Conservation (phyloP, 139 green algal species). For the Haematococcus lacustris region DNA sequence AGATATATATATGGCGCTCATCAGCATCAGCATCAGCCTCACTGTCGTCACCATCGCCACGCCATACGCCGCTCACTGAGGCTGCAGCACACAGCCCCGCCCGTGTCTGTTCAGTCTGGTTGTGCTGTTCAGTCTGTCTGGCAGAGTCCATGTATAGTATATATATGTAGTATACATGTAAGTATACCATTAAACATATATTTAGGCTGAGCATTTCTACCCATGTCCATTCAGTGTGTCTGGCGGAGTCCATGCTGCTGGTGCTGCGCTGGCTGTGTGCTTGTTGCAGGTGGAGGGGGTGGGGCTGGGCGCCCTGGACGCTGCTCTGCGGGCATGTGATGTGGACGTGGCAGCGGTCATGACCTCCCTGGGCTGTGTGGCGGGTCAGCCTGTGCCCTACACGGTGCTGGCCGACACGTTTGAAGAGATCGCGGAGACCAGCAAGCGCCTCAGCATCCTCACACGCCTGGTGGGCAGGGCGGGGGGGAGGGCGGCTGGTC, state of each 20-base stretch:
- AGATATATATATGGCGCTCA: too few species aligned
- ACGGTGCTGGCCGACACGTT: slow-evolving; percentile 71
- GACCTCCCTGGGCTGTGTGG: slow-evolving; percentile 46
- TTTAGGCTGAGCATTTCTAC: too few species aligned
- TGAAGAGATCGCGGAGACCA: slow-evolving; percentile 42
- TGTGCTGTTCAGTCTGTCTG: background rate
- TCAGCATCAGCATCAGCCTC: too few species aligned
- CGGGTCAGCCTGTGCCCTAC: slow-evolving; percentile 70
- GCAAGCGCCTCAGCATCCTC: slow-evolving; percentile 67
- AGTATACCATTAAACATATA: background rate
- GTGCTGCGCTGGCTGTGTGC: background rate
- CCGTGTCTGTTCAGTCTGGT: background rate
- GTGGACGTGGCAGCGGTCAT: slow-evolving; percentile 34
- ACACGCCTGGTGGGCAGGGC: slow-evolving; percentile 38
- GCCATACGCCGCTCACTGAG: too few species aligned
- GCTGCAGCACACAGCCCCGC: too few species aligned
- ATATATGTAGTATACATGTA: background rate
- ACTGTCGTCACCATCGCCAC: too few species aligned
- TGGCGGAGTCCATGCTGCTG: too few species aligned
- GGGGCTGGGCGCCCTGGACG: slow-evolving; percentile 52
- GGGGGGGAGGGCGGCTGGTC: background rate
- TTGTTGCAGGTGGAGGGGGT: slow-evolving; percentile 53
- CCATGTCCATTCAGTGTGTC: too few species aligned
- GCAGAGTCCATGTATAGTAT: background rate
- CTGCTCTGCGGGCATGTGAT: slow-evolving; percentile 34